These are phyloP conservation scores for Nemania abortiva DNA, from an alignment of 2,329 filamentous ascomycete species.

Conservation along the genomic window DNA sequence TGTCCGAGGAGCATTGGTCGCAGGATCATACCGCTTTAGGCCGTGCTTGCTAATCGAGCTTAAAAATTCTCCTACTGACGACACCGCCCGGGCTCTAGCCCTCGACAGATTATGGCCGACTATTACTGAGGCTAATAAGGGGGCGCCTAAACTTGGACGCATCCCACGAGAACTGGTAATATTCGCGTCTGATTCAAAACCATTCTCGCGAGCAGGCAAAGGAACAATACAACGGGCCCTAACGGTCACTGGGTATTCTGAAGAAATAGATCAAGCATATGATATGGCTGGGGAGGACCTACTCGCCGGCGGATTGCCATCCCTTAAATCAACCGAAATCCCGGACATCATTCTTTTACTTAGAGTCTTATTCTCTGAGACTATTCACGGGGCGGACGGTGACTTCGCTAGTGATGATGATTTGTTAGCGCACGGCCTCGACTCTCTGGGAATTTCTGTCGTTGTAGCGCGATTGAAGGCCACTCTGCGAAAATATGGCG, in stretches of 20 bases:
- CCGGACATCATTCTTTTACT: slow-evolving; percentile 24
- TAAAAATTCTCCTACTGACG: background rate
- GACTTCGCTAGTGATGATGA: slow-evolving; percentile 24
- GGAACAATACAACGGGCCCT: slow-evolving; percentile 35
- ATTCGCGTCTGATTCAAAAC: slow-evolving; percentile 32
- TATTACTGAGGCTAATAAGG: slow-evolving; percentile 29
- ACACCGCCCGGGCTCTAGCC: no score
- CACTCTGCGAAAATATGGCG: slow-evolving; percentile 20
- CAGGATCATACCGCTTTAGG: slow-evolving; percentile 31
- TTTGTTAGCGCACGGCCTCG: slow-evolving; percentile 21
- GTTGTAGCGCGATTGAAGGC: slow-evolving; percentile 26
- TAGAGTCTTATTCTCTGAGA: background rate
- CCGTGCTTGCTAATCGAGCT: slow-evolving; percentile 35
- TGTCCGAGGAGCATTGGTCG: slow-evolving; percentile 31
- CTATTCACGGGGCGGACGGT: slow-evolving; percentile 35
- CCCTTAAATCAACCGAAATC: slow-evolving; percentile 24
- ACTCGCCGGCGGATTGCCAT: slow-evolving; percentile 34
- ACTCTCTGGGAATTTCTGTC: slow-evolving; percentile 24
- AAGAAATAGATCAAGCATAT: slow-evolving; percentile 41
- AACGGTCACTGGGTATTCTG: slow-evolving; percentile 21
- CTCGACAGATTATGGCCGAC: slow-evolving; percentile 35
- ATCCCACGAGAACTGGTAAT: slow-evolving; percentile 53
- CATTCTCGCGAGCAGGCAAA: slow-evolving; percentile 36
- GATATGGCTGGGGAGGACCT: slow-evolving; percentile 39
- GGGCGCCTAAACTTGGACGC: slow-evolving; percentile 51